Percentiles rank a stretch among this genome's conserved stretches.
phyloP scores from a whole-genome alignment of 805 yeast genomes.

The Saccharomycopsis oosterbeekiorum region DNA sequence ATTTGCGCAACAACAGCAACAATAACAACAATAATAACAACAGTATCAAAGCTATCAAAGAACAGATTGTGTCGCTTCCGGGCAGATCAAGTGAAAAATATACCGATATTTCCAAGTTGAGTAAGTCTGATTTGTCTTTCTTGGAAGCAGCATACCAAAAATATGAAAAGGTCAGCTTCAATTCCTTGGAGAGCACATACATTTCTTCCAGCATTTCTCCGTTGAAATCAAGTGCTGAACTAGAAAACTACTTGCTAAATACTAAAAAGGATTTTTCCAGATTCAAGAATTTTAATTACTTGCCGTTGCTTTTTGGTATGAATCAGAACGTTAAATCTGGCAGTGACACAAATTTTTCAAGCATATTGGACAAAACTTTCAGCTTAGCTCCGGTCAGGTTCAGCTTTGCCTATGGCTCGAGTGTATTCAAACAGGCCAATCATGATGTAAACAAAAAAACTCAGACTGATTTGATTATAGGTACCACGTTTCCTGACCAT shows the following conservation, averaged over 20 bases:
- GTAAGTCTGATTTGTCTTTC: slow-evolving; percentile 11
- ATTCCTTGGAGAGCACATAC: slow-evolving; percentile 21
- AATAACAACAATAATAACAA: not conserved
- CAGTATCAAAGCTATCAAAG: not conserved
- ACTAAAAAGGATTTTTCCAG: slow-evolving; percentile 6
- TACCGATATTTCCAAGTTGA: not conserved
- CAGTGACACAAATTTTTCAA: not conserved
- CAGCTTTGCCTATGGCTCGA: slow-evolving; percentile 93
- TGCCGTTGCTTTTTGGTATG: slow-evolving; percentile 17
- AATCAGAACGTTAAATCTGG: slow-evolving; percentile 15
- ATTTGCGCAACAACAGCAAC: not conserved
- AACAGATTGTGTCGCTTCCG: not conserved
- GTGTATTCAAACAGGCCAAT: slow-evolving; percentile 75
- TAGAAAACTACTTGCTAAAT: slow-evolving; percentile 5
- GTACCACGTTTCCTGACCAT: slow-evolving; percentile 60
- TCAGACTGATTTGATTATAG: slow-evolving; percentile 80
- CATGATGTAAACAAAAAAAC: slow-evolving; percentile 35
- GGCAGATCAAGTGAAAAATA: not conserved
- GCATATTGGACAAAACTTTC: slow-evolving; percentile 29
- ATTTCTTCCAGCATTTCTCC: slow-evolving; percentile 19
- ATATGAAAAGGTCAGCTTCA: slow-evolving; percentile 13
- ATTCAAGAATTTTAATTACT: slow-evolving; percentile 15
- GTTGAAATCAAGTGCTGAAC: slow-evolving; percentile 3
- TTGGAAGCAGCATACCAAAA: slow-evolving; percentile 19
- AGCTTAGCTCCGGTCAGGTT: slow-evolving; percentile 57